Evolutionary conservation across 2,329 filamentous ascomycete species (phyloP), one percentile per base, ranked within the genome.

Genomic region (Penicillium sp.): DNA sequence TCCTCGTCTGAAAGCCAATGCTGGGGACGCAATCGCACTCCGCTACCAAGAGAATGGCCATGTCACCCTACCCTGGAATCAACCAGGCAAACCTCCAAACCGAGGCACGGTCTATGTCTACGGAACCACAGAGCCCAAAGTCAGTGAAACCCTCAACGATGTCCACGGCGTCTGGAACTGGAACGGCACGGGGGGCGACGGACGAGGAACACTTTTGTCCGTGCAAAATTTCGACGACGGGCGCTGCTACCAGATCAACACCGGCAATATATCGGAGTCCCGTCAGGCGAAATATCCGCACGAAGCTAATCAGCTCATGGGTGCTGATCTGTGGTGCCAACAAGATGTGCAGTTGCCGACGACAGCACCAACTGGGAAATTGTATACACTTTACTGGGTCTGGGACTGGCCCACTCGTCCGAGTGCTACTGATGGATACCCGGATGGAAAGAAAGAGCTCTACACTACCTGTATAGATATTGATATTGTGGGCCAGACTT

Each of bases 351-450:
- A 87, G 68, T 79, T 99, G 14, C 95, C 95, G 0, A 70, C 79
- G 5, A 83, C 89, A 64, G 78, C 86, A 47, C 74, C 82, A n/a
- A 73, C 80, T 10, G 86, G 86, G 45, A 83, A 86, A 29, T 82
- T 82, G 27, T 90, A 93, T 72, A 93, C 91, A 3, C 77, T 96
- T 51, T 96, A 96, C 80, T 98, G 93, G 93, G 88, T 97, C 46
- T 98, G 95, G 95, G 89, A 96, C 74, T 99, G 92, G 91, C 88
- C 89, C 3, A 87, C 85, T 14, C 79, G 63, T n/a, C 68, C 75
- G 11, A 65, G 68, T 37, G 70, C 60, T 19, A 70, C 76, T 58
- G 64, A 72, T 16, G 66, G 60, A 9, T 63, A 75, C 22, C 73
- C 74, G n/a, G 61, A 75, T 7, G 77, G 77, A 41, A 79, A 79